phyloP scores from a whole-genome alignment of 2,329 filamentous ascomycete genomes.

The Beauveria sp. region DNA sequence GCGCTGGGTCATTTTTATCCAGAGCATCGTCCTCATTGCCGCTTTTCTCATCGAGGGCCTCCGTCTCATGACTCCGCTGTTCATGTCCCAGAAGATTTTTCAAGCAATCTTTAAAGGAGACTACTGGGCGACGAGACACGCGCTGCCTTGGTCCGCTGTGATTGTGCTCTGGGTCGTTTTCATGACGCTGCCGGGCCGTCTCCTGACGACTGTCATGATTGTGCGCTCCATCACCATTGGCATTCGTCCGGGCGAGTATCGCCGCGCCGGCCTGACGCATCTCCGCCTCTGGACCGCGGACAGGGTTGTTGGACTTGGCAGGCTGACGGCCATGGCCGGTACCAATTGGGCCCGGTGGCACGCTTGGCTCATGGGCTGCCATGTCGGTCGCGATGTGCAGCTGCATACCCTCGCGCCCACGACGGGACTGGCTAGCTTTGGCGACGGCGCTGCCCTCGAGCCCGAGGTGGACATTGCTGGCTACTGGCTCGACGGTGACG shows the following conservation, averaged over 20 bases:
- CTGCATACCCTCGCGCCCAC: constrained; percentile 14
- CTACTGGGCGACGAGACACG: constrained; percentile 13
- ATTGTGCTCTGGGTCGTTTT: constrained; percentile 12
- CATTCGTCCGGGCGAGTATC: constrained; percentile 16
- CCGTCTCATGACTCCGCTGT: constrained; percentile 12
- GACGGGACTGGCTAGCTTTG: constrained; percentile 16
- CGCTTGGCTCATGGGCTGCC: constrained; percentile 16
- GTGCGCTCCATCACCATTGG: constrained; percentile 12
- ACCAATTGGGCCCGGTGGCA: constrained; percentile 16
- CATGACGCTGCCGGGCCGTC: constrained; percentile 13
- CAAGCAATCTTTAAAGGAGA: not conserved
- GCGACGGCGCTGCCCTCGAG: constrained; percentile 15
- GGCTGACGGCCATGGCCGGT: constrained; percentile 12
- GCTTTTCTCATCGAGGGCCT: constrained; percentile 12
- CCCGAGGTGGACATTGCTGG: constrained; percentile 16
- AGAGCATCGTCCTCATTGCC: constrained; percentile 12
- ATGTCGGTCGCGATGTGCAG: constrained; percentile 15
- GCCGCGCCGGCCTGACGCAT: constrained; percentile 14
- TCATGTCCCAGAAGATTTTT: constrained; percentile 13
- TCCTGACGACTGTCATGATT: constrained; percentile 13
- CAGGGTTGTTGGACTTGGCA: constrained; percentile 11
- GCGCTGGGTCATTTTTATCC: constrained; percentile 15
- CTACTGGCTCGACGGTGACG: constrained; percentile 19
- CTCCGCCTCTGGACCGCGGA: constrained; percentile 16
- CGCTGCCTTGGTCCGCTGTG: constrained; percentile 14